phyloP scores from a whole-genome alignment of 139 green algal species.

The Closterium sp. region DNA sequence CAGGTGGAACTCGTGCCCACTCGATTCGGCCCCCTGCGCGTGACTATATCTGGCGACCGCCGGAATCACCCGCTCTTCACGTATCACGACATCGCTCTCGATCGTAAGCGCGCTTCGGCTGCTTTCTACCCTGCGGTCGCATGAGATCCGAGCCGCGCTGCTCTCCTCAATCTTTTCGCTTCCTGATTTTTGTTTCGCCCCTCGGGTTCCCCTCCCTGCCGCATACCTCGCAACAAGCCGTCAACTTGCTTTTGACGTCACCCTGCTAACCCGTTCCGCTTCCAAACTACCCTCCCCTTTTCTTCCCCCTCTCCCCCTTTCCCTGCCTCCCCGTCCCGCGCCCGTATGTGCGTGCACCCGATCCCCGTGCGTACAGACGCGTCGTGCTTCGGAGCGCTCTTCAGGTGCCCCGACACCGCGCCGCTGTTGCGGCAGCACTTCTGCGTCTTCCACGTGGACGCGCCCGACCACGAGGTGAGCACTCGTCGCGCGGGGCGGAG shows the following conservation, averaged over 20 bases:
- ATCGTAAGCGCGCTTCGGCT: constrained; percentile 7
- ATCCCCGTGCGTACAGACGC: neutral
- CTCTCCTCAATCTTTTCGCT: neutral
- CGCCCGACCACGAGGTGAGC: constrained; percentile 26
- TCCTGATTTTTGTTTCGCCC: neutral
- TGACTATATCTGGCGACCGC: constrained; percentile 21
- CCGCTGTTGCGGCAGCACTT: constrained; percentile 16
- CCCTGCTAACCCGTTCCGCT: neutral
- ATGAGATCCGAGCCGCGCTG: neutral
- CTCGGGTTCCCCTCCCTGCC: neutral
- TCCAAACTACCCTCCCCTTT: neutral
- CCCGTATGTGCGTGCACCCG: neutral
- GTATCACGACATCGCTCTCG: constrained; percentile 23
- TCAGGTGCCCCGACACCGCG: constrained; percentile 7
- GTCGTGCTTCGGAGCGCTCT: constrained; percentile 23
- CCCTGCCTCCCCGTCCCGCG: too few species aligned
- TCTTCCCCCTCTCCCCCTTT: too few species aligned
- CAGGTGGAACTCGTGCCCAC: constrained; percentile 23
- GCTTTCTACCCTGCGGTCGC: neutral
- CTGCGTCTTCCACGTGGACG: constrained; percentile 28
- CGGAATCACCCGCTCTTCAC: constrained; percentile 7
- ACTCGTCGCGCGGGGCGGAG: too few species aligned
- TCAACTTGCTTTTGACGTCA: neutral
- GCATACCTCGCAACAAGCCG: neutral
- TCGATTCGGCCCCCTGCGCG: neutral